Base-by-base conservation (phyloP, 345 rosid species). In the Populus davidiana region DNA sequence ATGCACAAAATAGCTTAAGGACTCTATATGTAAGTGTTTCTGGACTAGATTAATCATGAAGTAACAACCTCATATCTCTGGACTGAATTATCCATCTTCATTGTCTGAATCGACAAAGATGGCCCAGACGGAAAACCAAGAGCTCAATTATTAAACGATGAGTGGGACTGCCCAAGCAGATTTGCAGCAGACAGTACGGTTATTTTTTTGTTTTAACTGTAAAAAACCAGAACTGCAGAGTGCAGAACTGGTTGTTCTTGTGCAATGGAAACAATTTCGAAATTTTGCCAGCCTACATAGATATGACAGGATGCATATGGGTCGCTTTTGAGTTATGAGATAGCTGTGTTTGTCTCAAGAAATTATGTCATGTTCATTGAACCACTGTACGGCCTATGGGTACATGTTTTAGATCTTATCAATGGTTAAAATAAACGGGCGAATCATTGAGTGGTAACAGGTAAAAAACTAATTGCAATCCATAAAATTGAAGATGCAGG, bases 91-190 rank as follows among this genome's bases (percentile, higher is more conserved):
- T 70, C 78, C 71, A 64, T 79, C 70, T 78, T 77, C 86, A 73
- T 80, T 77, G 75, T 71, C 33, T 67, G 77, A 72, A 73, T 81
- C 71, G 66, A 83, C 88, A 85, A 8, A 59, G 36, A 78, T 84
- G 90, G 84, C 80, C 86, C 89, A 79, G 67, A 73, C 62, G 21
- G 29, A 62, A 75, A 81, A 67, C 66, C 62, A 73, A 75, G 81
- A 71, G 65, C 83, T 83, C 81, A 81, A 86, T 86, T 79, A 85
- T 86, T 77, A 62, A 41, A 74, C 9, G 25, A 86, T 80, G 68
- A 72, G 39, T 74, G 76, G 73, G 49, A 43, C 44, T 73, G 52
- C 76, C 69, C 75, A 39, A 72, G 61, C 11, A 62, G 69, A 20
- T 8, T 54, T 64, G 66, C 56, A 59, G 43, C 68, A 44, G 62